Evolutionary conservation across 1,284 basidiomycete species (phyloP).

Genomic region (Apiotrichum montevideense): DNA sequence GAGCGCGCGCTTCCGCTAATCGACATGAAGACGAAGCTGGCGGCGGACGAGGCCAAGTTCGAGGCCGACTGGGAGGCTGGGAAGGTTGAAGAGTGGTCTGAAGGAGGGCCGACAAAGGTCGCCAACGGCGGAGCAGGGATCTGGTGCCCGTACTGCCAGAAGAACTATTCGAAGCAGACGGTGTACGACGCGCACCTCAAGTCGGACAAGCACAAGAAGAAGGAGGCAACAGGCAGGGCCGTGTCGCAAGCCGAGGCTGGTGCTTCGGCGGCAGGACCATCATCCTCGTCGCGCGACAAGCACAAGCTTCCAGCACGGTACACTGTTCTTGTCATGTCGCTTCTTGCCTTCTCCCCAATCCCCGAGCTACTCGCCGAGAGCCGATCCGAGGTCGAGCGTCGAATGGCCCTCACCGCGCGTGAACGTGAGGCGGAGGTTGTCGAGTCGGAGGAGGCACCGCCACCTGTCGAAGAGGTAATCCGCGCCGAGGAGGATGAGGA

Average conservation of each 20-base stretch:
- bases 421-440: conserved; percentile 95
- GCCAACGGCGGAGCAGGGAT: conserved; percentile 54
- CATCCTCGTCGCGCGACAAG: conserved; percentile 53
- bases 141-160: conserved; percentile 94
- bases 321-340: conserved; percentile 62
- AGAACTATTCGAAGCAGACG: conserved; percentile 90
- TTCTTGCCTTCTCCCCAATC: conserved; percentile 59
- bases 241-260: conserved; percentile 24
- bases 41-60: conserved; percentile 63
- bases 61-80: conserved; percentile 71
- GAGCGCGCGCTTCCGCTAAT: conserved; percentile 80
- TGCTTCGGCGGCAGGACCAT: not conserved
- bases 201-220: conserved; percentile 92
- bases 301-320: conserved; percentile 64
- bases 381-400: conserved; percentile 90
- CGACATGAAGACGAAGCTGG: conserved; percentile 68
- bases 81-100: conserved; percentile 71
- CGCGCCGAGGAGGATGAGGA: conserved; percentile 59
- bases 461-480: conserved; percentile 50
- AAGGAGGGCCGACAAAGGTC: conserved; percentile 28
- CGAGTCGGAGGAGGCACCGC: conserved; percentile 61
- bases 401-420: conserved; percentile 89
- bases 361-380: conserved; percentile 71
- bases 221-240: conserved; percentile 50
- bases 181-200: conserved; percentile 95